These are phyloP conservation scores for Tetratostichococcus sp. DNA, from an alignment of 139 green algal genomes.

Conservation along the genomic window DNA sequence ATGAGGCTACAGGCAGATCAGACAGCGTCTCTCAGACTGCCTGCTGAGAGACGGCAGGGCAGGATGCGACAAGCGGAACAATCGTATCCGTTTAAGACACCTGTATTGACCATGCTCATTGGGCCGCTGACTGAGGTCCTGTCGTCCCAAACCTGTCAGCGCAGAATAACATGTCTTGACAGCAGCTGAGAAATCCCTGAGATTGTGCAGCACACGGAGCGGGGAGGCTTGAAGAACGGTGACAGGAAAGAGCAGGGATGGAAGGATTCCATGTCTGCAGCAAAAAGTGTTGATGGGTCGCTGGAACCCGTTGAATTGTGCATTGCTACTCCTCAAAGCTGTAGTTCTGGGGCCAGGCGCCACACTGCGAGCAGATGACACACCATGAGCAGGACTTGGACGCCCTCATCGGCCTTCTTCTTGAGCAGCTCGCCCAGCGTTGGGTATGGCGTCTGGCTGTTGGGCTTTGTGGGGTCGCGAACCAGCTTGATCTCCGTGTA, in stretches of 20 bases:
- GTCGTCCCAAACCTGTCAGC: constrained; percentile 64
- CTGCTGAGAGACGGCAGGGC: too few species aligned
- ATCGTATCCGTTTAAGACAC: not conserved
- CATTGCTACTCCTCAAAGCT: too few species aligned
- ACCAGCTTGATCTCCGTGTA: constrained; percentile 37
- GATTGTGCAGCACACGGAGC: too few species aligned
- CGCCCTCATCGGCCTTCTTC: constrained; percentile 41
- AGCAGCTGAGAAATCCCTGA: too few species aligned
- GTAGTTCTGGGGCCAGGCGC: too few species aligned
- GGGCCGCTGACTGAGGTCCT: constrained; percentile 23
- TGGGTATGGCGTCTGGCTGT: constrained; percentile 1
- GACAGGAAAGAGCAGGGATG: too few species aligned
- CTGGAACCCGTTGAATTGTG: too few species aligned
- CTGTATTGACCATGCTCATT: not conserved
- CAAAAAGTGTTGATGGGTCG: too few species aligned
- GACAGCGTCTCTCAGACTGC: too few species aligned
- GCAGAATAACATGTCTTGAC: not conserved
- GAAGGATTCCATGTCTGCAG: too few species aligned
- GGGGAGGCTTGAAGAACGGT: too few species aligned
- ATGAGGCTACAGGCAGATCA: too few species aligned
- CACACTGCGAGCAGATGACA: not conserved
- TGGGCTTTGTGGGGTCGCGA: constrained; percentile 7
- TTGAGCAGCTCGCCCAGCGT: constrained; percentile 54
- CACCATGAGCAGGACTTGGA: constrained; percentile 21
- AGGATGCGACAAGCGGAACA: not conserved